Percentiles rank a stretch among this genome's conserved stretches.
Evolutionary conservation across 306 rosid genomes (phyloP).

Genomic region (Lagenaria siceraria): DNA sequence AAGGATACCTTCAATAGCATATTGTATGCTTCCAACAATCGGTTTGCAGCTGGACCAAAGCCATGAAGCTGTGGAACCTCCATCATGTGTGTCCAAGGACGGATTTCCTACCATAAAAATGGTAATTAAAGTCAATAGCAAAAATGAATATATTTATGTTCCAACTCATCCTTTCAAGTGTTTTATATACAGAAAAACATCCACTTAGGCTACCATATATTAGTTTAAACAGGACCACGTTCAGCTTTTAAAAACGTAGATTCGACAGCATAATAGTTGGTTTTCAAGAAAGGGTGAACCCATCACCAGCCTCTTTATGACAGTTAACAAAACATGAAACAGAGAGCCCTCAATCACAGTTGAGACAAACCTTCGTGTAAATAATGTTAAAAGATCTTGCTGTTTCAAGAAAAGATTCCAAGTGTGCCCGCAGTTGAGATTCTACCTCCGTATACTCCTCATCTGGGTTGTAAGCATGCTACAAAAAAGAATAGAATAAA

Average conservation of each 20-base stretch:
- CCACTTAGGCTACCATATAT: not conserved
- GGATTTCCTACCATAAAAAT: constrained; percentile 58
- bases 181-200: not conserved
- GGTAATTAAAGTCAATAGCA: not conserved
- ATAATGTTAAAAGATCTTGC: constrained; percentile 82
- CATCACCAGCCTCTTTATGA: not conserved
- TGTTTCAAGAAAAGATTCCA: constrained; percentile 91
- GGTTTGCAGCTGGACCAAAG: constrained; percentile 95
- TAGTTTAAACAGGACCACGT: not conserved
- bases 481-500: constrained; percentile 14
- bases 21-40: constrained; percentile 88
- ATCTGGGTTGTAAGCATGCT: constrained; percentile 91
- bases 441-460: constrained; percentile 83
- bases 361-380: constrained; percentile 63
- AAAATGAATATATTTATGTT: not conserved
- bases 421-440: constrained; percentile 64
- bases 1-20: constrained; percentile 76
- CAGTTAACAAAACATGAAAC: not conserved
- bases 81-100: constrained; percentile 99
- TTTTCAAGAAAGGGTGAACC: not conserved
- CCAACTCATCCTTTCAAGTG: not conserved
- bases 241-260: not conserved
- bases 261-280: not conserved
- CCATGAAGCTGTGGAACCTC: constrained; percentile 99
- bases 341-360: not conserved